These are phyloP conservation scores for Fusarium haematococcum DNA, from an alignment of 2,329 filamentous ascomycete species.

Conservation along the genomic window DNA sequence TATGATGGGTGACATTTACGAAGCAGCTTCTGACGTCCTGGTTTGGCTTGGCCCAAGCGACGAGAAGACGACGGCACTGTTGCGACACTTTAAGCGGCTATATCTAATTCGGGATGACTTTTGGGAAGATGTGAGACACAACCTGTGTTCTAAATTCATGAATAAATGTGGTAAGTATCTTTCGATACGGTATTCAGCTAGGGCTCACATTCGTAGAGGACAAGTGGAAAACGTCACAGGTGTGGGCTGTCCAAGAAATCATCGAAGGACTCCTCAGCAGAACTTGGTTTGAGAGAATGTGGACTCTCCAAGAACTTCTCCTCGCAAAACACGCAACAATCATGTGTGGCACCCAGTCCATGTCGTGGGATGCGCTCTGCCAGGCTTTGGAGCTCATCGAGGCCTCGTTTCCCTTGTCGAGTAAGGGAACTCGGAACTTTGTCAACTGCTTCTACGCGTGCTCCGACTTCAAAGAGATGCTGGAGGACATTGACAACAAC, in stretches of 20 bases:
- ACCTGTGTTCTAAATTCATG: background rate
- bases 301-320: background rate
- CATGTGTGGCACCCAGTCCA: background rate
- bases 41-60: background rate
- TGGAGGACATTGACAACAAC: background rate
- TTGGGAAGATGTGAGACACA: background rate
- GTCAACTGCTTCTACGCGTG: background rate
- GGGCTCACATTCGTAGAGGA: background rate
- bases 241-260: background rate
- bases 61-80: background rate
- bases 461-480: background rate
- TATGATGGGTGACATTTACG: background rate
- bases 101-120: background rate
- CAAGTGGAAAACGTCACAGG: background rate
- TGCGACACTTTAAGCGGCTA: background rate
- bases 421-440: constrained; percentile 1
- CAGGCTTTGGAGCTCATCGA: background rate
- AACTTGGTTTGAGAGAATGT: background rate
- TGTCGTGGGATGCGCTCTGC: background rate
- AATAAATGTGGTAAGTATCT: background rate
- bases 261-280: background rate
- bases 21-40: background rate
- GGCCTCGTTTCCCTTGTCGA: background rate
- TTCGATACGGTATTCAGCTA: no score
- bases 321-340: background rate